Percentiles rank a stretch among this genome's conserved stretches.
Evolutionary conservation across 129 eudicot species (phyloP).

Genomic region (Lactuca saligna): DNA sequence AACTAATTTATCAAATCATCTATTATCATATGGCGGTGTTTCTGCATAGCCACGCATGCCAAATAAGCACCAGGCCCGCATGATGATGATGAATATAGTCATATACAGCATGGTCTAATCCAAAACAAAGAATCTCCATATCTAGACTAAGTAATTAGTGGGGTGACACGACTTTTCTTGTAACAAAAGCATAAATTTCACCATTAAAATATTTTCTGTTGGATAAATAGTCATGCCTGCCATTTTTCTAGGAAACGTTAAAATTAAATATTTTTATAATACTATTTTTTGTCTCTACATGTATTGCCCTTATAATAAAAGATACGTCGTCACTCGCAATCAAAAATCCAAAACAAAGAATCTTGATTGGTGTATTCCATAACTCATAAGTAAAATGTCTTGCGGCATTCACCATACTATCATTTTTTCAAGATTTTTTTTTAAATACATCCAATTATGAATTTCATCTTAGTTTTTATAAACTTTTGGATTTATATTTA

Average conservation of each 20-base stretch:
- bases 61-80: too few relatives aligned
- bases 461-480: background rate
- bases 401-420: background rate
- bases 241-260: background rate
- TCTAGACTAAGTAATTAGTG: slow-evolving; percentile 16
- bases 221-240: background rate
- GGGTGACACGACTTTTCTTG: slow-evolving; percentile 23
- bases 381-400: background rate
- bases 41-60: too few relatives aligned
- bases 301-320: too few relatives aligned
- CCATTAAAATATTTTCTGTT: background rate
- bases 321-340: background rate
- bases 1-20: too few relatives aligned
- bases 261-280: too few relatives aligned
- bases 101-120: background rate
- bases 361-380: background rate
- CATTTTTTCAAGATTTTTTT: background rate
- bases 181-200: slow-evolving; percentile 2
- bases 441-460: background rate
- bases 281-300: too few relatives aligned
- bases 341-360: slow-evolving; percentile 1
- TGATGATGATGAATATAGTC: too few relatives aligned
- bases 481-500: background rate
- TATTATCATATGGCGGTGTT: too few relatives aligned
- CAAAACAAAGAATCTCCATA: slow-evolving; percentile 15